These are phyloP conservation scores for Citrus unshiu DNA, from an alignment of 345 rosid genomes.

Conservation along the genomic window DNA sequence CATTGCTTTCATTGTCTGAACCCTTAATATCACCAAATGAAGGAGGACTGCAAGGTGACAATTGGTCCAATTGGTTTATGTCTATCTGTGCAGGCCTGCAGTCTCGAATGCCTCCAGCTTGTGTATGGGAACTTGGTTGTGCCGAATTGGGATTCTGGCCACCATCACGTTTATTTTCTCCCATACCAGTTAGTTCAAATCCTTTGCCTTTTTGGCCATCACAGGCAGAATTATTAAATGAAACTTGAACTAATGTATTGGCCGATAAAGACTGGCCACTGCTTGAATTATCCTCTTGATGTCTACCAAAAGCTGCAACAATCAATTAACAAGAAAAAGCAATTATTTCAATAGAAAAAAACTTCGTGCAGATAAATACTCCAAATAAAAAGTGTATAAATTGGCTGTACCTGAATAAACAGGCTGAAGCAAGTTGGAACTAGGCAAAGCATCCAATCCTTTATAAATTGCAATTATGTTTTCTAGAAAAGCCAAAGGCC, in stretches of 20 bases:
- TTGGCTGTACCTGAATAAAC: conserved; percentile 24
- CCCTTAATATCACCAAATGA: conserved; percentile 44
- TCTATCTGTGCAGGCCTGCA: conserved; percentile 14
- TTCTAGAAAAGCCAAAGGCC: conserved; percentile 50
- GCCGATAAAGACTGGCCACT: neutral
- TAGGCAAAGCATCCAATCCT: conserved; percentile 54
- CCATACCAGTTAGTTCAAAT: conserved; percentile 17
- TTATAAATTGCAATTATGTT: conserved; percentile 58
- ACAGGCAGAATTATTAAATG: conserved; percentile 7
- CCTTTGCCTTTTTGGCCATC: conserved; percentile 20
- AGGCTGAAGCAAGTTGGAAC: conserved; percentile 29
- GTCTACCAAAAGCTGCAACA: conserved; percentile 14
- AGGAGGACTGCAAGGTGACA: conserved; percentile 44
- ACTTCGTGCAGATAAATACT: neutral
- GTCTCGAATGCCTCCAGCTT: conserved; percentile 12
- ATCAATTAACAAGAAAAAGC: neutral
- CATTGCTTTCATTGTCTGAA: conserved; percentile 43
- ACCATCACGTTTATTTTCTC: conserved; percentile 10
- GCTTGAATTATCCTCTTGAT: conserved; percentile 14
- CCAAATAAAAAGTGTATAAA: neutral
- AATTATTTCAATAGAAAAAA: neutral
- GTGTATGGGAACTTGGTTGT: conserved; percentile 15
- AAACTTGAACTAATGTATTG: conserved; percentile 2
- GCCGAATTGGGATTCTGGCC: conserved; percentile 16
- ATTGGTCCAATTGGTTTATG: conserved; percentile 27